A percentile compares a stretch with the other conserved stretches of the same genome.
Conservation (phyloP, 352 stramenopile genomes). For the Pythium dissimile region DNA sequence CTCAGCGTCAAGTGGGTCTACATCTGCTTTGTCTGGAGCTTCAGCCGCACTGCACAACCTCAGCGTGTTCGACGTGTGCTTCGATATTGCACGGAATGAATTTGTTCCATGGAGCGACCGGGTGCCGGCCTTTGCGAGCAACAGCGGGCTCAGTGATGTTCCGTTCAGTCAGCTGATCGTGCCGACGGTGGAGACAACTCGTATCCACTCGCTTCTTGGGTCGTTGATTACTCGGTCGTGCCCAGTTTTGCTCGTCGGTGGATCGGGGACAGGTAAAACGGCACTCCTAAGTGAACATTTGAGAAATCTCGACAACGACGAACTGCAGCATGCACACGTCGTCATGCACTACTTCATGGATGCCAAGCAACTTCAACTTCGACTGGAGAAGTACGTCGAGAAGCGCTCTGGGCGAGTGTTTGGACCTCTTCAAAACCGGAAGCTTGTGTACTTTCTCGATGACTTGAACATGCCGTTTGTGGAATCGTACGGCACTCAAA, state of each 20-base stretch:
- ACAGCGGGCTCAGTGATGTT: slow-evolving; percentile 29
- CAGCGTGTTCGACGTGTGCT: slow-evolving; percentile 80
- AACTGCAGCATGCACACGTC: slow-evolving; percentile 56
- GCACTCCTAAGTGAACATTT: slow-evolving; percentile 74
- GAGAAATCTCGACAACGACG: slow-evolving; percentile 37
- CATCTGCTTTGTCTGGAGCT: background rate
- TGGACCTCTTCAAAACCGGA: slow-evolving; percentile 73
- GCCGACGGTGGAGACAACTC: slow-evolving; percentile 73
- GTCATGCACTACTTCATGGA: slow-evolving; percentile 90
- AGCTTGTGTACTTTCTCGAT: slow-evolving; percentile 88
- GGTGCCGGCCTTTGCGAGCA: slow-evolving; percentile 27
- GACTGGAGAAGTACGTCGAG: slow-evolving; percentile 80
- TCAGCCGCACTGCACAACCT: slow-evolving; percentile 6
- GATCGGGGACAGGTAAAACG: slow-evolving; percentile 84
- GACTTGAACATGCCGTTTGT: slow-evolving; percentile 89
- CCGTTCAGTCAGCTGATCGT: slow-evolving; percentile 67
- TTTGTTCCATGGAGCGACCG: slow-evolving; percentile 77
- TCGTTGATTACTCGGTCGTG: slow-evolving; percentile 40
- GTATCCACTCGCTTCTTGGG: slow-evolving; percentile 60
- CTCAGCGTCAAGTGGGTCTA: background rate
- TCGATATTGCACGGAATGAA: slow-evolving; percentile 70
- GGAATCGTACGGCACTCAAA: slow-evolving; percentile 90
- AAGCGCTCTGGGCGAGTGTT: slow-evolving; percentile 87
- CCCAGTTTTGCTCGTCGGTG: slow-evolving; percentile 79
- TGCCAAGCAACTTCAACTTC: slow-evolving; percentile 63